Evolutionary conservation across 2,329 filamentous ascomycete genomes (phyloP).

Genomic region (Neopestalotiopsis sp.): DNA sequence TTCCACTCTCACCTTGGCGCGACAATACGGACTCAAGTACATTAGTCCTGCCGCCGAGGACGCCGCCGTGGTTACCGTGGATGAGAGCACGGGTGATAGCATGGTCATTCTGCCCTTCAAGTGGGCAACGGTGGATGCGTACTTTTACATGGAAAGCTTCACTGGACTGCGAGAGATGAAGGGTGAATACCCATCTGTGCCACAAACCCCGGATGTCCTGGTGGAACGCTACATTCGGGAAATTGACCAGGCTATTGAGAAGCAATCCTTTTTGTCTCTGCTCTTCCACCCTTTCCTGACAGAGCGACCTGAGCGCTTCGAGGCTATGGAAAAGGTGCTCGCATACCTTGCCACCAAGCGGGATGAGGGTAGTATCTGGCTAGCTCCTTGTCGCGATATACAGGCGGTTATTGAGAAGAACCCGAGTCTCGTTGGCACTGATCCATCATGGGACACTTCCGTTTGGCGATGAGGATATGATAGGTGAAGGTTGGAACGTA

Average conservation of each 20-base stretch:
- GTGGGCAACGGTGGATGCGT: constrained; percentile 3
- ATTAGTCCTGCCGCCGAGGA: constrained; percentile 4
- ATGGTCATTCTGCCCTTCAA: not conserved
- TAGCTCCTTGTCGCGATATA: constrained; percentile 1
- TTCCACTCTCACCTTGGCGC: not conserved
- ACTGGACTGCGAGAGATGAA: not conserved
- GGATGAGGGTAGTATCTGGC: not conserved
- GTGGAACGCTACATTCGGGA: not conserved
- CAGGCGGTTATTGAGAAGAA: not conserved
- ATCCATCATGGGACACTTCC: not conserved
- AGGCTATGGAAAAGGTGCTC: not conserved
- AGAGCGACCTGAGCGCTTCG: not conserved
- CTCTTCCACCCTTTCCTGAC: constrained; percentile 3
- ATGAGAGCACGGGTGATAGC: not conserved
- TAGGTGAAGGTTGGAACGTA: too few relatives aligned
- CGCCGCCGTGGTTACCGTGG: not conserved
- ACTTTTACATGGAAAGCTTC: constrained; percentile 6
- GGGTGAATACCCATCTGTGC: not conserved
- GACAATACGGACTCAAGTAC: not conserved
- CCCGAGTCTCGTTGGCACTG: not conserved
- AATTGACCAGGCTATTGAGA: not conserved
- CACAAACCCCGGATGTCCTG: not conserved
- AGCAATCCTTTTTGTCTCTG: not conserved
- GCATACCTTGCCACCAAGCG: not conserved
- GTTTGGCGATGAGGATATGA: not conserved